Evolutionary conservation across 768 basidiomycete genomes (phyloP), one percentile per base, ranked within the genome.

Genomic region (Hypholoma fasciculare): DNA sequence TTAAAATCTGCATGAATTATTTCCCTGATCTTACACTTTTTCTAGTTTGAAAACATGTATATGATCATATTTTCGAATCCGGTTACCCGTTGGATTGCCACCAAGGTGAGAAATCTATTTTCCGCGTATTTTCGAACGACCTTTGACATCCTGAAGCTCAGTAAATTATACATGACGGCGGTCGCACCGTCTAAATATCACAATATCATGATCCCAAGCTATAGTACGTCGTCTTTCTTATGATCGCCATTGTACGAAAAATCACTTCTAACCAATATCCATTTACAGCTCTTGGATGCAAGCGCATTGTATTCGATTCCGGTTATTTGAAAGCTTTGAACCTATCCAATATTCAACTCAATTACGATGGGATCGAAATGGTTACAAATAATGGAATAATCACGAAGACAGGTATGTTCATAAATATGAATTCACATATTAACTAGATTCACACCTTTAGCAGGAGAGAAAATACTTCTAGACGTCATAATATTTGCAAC

Each of bases 291-390:
- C 65, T 77, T 39, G 84, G 84, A 1, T 86, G 84, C 63, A 84
- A 82, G 66, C 80, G 85, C 16, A 63, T 83, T 9, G 71, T 86
- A 6, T 71, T 79, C 54, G 81, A 86, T 62, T 72, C 78, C 0
- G 72, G 73, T 16, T 86, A 78, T 62, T 72, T 85, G 34, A 58
- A 70, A 23, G 63, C 75, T 8, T 68, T 85, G 26, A 73, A 80
- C 56, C 74, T 71, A 5, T 70, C 76, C 3, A 85, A 87, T 65
- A 71, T 85, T 12, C 60, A 71, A 2, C 65, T 85, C 17, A 70
- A 73, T 16, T 81, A 73, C 69, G 74, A 75, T 11, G 76, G 72
- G 0, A 74, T 82, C 19, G 68, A 73, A 14, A 61, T 63, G 7
- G 72, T 82, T 40, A 67, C 70, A 8, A 72, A 77, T 56, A 71